A percentile compares a stretch with the other conserved stretches of the same genome.
Evolutionary conservation across 345 rosid genomes (phyloP).

Genomic region (Cardamine occulta): DNA sequence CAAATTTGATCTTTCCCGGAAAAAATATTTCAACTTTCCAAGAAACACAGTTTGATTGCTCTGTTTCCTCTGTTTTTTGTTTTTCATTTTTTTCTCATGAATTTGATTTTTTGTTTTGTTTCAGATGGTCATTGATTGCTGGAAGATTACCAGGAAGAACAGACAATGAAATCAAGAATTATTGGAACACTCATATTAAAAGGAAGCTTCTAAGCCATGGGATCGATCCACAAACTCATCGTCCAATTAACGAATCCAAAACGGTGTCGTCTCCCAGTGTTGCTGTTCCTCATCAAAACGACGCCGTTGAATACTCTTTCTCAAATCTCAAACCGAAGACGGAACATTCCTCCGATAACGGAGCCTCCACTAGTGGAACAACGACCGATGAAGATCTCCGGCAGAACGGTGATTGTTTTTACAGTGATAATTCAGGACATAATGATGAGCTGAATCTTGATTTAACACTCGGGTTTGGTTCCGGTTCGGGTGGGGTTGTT

Average conservation of each 20-base stretch:
- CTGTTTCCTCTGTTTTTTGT: constrained; percentile 44
- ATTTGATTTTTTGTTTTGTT: constrained; percentile 20
- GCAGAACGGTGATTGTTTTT: constrained; percentile 32
- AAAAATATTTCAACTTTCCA: background rate
- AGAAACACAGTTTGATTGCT: background rate
- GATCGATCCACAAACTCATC: constrained; percentile 79
- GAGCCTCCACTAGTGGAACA: constrained; percentile 41
- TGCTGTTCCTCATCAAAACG: background rate
- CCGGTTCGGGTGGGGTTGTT: constrained; percentile 6
- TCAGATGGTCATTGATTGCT: constrained; percentile 84
- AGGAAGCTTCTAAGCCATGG: constrained; percentile 74
- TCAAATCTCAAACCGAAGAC: constrained; percentile 19
- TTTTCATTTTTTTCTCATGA: constrained; percentile 24
- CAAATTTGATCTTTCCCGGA: background rate
- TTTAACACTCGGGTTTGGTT: constrained; percentile 40
- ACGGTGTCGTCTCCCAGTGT: constrained; percentile 10
- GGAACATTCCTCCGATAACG: constrained; percentile 34
- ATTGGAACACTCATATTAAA: constrained; percentile 89
- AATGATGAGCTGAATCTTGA: constrained; percentile 32
- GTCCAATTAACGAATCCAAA: constrained; percentile 46
- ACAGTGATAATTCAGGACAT: constrained; percentile 29
- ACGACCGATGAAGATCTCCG: constrained; percentile 43
- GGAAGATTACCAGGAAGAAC: constrained; percentile 83
- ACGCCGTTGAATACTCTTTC: constrained; percentile 29
- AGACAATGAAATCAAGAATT: constrained; percentile 82